phyloP scores from a whole-genome alignment of 2,329 filamentous ascomycete genomes.

The Verticillium dahliae region DNA sequence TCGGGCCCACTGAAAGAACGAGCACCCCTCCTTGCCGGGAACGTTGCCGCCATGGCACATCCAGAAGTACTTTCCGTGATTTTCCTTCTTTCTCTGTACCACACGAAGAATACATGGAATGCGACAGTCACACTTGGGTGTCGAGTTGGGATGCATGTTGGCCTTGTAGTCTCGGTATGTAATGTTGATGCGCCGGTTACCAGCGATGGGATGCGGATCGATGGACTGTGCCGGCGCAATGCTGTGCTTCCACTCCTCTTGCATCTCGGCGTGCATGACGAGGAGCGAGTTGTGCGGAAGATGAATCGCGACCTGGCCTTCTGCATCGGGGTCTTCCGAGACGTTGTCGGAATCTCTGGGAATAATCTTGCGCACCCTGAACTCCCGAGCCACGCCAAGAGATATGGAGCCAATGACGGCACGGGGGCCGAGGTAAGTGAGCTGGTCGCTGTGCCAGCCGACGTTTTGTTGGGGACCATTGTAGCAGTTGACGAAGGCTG shows the following conservation, averaged over 20 bases:
- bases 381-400: constrained; percentile 87
- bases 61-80: constrained; percentile 80
- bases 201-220: constrained; percentile 76
- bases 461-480: constrained; percentile 73
- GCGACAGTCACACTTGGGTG: constrained; percentile 70
- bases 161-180: constrained; percentile 86
- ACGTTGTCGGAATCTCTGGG: constrained; percentile 45
- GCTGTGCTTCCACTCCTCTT: constrained; percentile 92
- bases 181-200: constrained; percentile 80
- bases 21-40: constrained; percentile 62
- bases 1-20: constrained; percentile 78
- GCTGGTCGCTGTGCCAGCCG: constrained; percentile 86
- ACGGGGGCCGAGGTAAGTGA: constrained; percentile 87
- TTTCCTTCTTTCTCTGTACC: constrained; percentile 72
- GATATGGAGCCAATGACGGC: constrained; percentile 86
- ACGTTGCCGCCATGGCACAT: constrained; percentile 79
- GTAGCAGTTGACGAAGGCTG: constrained; percentile 94
- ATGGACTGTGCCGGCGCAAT: constrained; percentile 71
- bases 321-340: constrained; percentile 49
- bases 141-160: constrained; percentile 68
- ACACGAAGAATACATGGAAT: constrained; percentile 66
- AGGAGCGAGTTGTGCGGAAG: constrained; percentile 91
- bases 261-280: constrained; percentile 97
- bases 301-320: constrained; percentile 87
- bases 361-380: constrained; percentile 74